phyloP scores from a whole-genome alignment of 208 protist genomes.

The Porcisia deanei region DNA sequence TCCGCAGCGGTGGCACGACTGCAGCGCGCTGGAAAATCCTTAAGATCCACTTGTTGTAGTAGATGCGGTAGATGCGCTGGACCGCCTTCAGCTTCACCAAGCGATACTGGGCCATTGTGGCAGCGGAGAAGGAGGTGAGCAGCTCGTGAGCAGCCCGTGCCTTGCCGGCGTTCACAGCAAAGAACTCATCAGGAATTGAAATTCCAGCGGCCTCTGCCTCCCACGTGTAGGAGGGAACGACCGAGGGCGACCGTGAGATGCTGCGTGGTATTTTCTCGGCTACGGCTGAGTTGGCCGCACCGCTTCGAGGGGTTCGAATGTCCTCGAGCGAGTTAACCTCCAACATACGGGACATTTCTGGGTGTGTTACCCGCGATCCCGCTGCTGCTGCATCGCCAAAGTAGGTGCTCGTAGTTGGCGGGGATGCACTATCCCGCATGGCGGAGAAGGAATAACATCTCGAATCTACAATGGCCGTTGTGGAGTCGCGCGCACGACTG shows the following conservation, averaged over 20 bases:
- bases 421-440: constrained; percentile 10
- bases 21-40: not conserved
- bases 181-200: constrained; percentile 3
- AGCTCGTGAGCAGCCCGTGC: constrained; percentile 8
- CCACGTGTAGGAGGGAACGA: not conserved
- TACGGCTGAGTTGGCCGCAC: not conserved
- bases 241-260: not conserved
- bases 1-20: not conserved
- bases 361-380: not conserved
- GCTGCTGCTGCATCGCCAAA: not conserved
- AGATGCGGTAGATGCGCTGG: constrained; percentile 43
- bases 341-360: not conserved
- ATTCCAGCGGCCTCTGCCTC: not conserved
- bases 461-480: not conserved
- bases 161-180: constrained; percentile 9
- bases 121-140: constrained; percentile 28
- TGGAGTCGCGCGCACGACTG: not conserved
- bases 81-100: constrained; percentile 39
- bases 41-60: constrained; percentile 49
- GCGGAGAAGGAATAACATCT: constrained; percentile 8
- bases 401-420: constrained; percentile 16
- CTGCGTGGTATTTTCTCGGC: not conserved
- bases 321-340: not conserved
- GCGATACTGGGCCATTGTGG: constrained; percentile 39
- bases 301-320: not conserved